phyloP scores from a whole-genome alignment of 2,329 filamentous ascomycete species.

The Endoconidiophora polonica region DNA sequence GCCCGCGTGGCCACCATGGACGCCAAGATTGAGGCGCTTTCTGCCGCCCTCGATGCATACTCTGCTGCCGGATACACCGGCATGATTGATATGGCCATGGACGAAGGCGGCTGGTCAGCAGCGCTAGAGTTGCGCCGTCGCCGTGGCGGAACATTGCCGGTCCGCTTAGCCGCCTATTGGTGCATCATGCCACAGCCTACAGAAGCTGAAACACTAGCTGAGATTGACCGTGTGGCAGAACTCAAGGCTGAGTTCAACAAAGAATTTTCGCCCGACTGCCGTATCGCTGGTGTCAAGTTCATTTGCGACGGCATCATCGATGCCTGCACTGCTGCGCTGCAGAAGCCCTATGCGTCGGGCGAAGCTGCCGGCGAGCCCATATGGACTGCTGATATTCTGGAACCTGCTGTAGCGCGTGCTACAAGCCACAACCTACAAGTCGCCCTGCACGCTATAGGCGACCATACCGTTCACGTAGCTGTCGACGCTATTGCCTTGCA shows the following conservation, averaged over 20 bases:
- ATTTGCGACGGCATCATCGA: slow-evolving; percentile 51
- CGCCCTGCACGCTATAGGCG: slow-evolving; percentile 49
- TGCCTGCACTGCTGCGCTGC: slow-evolving; percentile 44
- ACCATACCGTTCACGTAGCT: slow-evolving; percentile 38
- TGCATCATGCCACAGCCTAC: slow-evolving; percentile 32
- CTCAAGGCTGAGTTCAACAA: slow-evolving; percentile 23
- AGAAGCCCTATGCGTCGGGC: slow-evolving; percentile 39
- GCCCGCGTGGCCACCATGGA: slow-evolving; percentile 29
- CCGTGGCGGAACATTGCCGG: slow-evolving; percentile 20
- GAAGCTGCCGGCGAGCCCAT: slow-evolving; percentile 29
- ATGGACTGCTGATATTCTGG: slow-evolving; percentile 36
- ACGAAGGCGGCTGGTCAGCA: slow-evolving; percentile 37
- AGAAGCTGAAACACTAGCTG: slow-evolving; percentile 25
- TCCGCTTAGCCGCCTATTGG: slow-evolving; percentile 40
- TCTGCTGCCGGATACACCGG: slow-evolving; percentile 37
- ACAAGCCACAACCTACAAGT: slow-evolving; percentile 38
- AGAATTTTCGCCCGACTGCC: slow-evolving; percentile 22
- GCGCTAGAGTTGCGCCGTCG: slow-evolving; percentile 29
- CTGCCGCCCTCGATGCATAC: slow-evolving; percentile 32
- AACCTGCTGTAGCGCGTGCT: slow-evolving; percentile 36
- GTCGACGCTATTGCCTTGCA: slow-evolving; percentile 35
- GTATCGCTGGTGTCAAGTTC: slow-evolving; percentile 45
- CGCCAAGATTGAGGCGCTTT: slow-evolving; percentile 31
- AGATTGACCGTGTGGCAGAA: slow-evolving; percentile 34
- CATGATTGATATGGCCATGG: slow-evolving; percentile 44